Percentiles rank a stretch among this genome's conserved stretches.
phyloP scores from a whole-genome alignment of 805 yeast species.

The Metschnikowia rubicola region DNA sequence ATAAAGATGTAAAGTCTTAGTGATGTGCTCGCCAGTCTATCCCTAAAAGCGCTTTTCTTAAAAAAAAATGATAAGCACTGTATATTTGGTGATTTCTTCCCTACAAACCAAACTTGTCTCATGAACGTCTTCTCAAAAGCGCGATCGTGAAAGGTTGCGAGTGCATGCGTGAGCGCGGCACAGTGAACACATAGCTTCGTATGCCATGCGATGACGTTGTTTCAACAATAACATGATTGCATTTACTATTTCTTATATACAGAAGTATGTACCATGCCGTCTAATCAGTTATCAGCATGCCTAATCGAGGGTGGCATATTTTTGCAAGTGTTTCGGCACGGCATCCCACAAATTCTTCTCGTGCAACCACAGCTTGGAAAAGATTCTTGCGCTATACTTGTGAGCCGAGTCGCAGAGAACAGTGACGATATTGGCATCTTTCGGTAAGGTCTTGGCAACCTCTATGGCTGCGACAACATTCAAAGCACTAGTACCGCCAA shows the following conservation, averaged over 20 bases:
- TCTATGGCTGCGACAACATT: constrained; percentile 86
- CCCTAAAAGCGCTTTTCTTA: too few relatives aligned
- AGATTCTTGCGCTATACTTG: constrained; percentile 78
- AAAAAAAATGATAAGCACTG: too few relatives aligned
- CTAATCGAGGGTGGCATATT: constrained; percentile 52
- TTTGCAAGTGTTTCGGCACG: constrained; percentile 67
- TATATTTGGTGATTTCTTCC: too few relatives aligned
- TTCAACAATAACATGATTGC: too few relatives aligned
- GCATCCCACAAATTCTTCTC: constrained; percentile 60
- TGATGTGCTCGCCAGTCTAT: too few relatives aligned
- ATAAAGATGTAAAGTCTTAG: too few relatives aligned
- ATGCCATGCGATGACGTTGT: too few relatives aligned
- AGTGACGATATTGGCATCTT: constrained; percentile 78
- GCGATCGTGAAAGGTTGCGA: too few relatives aligned
- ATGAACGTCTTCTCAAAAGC: too few relatives aligned
- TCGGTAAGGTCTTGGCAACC: constrained; percentile 74
- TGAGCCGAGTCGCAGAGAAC: constrained; percentile 89
- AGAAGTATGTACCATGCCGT: background rate
- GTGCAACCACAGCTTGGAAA: constrained; percentile 74
- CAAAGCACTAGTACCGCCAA: constrained; percentile 89
- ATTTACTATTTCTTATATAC: background rate
- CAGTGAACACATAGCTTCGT: too few relatives aligned
- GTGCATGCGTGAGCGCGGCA: too few relatives aligned
- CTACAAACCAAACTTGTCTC: too few relatives aligned
- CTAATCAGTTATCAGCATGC: background rate